Conservation (phyloP, 139 green algal species). For the Chlamydomonas schloesseri region DNA sequence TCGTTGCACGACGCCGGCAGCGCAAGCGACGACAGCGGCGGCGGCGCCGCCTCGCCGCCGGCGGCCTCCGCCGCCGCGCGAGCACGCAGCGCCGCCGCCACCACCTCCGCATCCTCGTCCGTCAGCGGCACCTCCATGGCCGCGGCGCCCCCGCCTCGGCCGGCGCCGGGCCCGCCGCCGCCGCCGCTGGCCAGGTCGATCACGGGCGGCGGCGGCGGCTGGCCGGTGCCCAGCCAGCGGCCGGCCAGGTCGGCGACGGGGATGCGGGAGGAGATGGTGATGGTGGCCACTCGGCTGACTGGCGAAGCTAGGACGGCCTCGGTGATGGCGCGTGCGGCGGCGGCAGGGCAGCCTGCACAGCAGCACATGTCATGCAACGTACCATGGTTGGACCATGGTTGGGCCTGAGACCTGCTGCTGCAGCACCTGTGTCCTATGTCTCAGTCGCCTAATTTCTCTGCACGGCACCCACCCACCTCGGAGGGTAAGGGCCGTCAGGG, state of each 20-base stretch:
- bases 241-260: slow-evolving; percentile 16
- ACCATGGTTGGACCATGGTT: too few species aligned
- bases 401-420: too few species aligned
- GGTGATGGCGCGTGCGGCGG: slow-evolving; percentile 15
- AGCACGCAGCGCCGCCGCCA: slow-evolving; percentile 28
- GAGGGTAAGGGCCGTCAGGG: slow-evolving; percentile 48
- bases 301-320: slow-evolving; percentile 10
- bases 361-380: too few species aligned
- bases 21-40: neutral
- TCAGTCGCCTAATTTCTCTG: too few species aligned
- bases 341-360: slow-evolving; percentile 17
- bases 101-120: slow-evolving; percentile 43
- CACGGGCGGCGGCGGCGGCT: too few species aligned
- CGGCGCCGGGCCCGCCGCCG: neutral
- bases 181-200: neutral
- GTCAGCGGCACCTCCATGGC: neutral
- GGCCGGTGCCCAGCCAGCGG: neutral
- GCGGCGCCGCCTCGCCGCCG: neutral
- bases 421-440: too few species aligned
- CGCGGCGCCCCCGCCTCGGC: neutral
- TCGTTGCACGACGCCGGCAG: slow-evolving; percentile 9
- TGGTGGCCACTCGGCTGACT: neutral
- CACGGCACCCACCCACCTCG: slow-evolving; percentile 30
- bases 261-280: slow-evolving; percentile 26
- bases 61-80: neutral